Percentiles rank a stretch among this genome's conserved stretches.
phyloP scores from a whole-genome alignment of 116 monocot species.

The Cymodocea nodosa region DNA sequence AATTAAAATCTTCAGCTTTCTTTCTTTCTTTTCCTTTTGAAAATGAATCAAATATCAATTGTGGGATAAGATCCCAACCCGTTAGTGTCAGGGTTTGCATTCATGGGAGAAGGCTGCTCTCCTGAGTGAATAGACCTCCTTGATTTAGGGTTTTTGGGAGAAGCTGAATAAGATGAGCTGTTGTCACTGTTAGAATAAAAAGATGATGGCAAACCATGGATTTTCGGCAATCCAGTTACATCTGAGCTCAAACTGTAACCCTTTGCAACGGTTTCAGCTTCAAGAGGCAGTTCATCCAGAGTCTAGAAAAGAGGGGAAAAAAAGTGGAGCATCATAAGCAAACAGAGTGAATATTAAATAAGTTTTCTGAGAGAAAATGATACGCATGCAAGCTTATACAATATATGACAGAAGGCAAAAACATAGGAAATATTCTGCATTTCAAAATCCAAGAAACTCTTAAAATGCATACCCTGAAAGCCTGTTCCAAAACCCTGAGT shows the following conservation, averaged over 20 bases:
- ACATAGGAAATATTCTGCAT: background rate
- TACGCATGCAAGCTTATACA: too few species aligned
- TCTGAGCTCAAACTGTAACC: slow-evolving; percentile 46
- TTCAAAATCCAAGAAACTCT: too few species aligned
- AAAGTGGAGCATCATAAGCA: background rate
- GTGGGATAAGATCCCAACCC: slow-evolving; percentile 33
- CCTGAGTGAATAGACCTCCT: slow-evolving; percentile 59
- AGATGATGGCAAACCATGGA: slow-evolving; percentile 48
- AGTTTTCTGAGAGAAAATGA: too few species aligned
- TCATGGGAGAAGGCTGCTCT: slow-evolving; percentile 33
- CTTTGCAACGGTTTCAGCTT: slow-evolving; percentile 57
- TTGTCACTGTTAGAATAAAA: slow-evolving; percentile 31
- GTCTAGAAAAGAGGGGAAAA: slow-evolving; percentile 23
- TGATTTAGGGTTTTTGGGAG: slow-evolving; percentile 44
- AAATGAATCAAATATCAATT: slow-evolving; percentile 13
- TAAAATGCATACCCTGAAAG: slow-evolving; percentile 50
- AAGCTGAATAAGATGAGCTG: slow-evolving; percentile 28
- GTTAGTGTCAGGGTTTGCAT: slow-evolving; percentile 35
- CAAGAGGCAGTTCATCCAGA: slow-evolving; percentile 67
- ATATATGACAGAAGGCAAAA: too few species aligned
- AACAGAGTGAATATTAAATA: background rate
- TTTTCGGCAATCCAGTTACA: slow-evolving; percentile 45
- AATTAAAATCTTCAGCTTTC: background rate
- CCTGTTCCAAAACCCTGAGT: slow-evolving; percentile 80
- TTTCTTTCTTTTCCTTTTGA: too few species aligned